Percentiles rank a stretch among this genome's conserved stretches.
phyloP scores from a whole-genome alignment of 2,329 filamentous ascomycete genomes.

The Colletotrichum lentis region DNA sequence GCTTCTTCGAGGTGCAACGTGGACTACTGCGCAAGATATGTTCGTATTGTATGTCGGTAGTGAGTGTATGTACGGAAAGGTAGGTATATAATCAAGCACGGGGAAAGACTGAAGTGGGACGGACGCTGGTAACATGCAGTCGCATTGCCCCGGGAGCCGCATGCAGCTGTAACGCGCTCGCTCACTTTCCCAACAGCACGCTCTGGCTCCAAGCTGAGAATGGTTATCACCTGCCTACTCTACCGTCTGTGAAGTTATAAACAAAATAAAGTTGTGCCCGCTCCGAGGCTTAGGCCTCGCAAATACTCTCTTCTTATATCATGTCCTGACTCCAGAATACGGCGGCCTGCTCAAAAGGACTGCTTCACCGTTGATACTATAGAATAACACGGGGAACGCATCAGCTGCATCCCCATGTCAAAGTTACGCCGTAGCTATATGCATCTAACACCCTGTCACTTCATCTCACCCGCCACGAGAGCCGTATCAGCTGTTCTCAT shows the following conservation, averaged over 20 bases:
- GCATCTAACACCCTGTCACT: background rate
- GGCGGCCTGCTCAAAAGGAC: background rate
- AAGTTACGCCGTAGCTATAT: background rate
- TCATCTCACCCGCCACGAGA: background rate
- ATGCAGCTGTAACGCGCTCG: conserved; percentile 9
- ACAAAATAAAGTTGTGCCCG: no score
- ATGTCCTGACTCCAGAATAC: background rate
- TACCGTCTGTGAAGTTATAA: no score
- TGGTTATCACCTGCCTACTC: no score
- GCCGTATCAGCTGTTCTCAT: background rate
- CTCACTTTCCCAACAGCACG: conserved; percentile 7
- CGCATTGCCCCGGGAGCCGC: conserved; percentile 9
- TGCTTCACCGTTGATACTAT: background rate
- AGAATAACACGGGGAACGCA: background rate
- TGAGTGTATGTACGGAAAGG: background rate
- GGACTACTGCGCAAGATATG: background rate
- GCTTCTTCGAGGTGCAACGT: background rate
- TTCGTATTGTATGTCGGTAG: no score
- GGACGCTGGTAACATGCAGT: no score
- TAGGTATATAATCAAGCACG: background rate
- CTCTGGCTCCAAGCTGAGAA: background rate
- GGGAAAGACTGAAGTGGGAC: no score
- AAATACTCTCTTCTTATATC: no score
- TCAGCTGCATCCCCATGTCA: background rate
- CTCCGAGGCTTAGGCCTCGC: no score